phyloP scores from a whole-genome alignment of 768 basidiomycete genomes.

The Russula griseocarnosa region DNA sequence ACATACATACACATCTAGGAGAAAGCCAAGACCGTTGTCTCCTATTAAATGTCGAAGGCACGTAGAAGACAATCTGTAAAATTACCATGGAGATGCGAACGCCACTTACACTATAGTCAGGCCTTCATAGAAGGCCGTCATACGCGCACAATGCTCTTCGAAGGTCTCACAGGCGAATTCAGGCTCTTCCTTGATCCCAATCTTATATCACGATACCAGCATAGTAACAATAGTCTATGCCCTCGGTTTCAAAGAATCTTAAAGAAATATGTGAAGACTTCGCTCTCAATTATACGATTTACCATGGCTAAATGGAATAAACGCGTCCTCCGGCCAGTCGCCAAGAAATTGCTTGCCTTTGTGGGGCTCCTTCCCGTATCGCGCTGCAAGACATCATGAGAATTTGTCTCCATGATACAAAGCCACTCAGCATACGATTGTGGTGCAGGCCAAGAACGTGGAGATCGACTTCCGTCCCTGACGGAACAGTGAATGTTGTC shows the following conservation, averaged over 20 bases:
- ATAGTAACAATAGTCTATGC: constrained; percentile 45
- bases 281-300: not conserved
- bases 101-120: constrained; percentile 20
- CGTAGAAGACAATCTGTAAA: not conserved
- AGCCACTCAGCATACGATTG: constrained; percentile 40
- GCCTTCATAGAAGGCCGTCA: not conserved
- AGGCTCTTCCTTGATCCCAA: constrained; percentile 48
- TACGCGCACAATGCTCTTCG: constrained; percentile 38
- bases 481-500: constrained; percentile 41
- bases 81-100: not conserved
- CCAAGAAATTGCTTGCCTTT: constrained; percentile 35
- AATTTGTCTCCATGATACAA: not conserved
- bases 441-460: constrained; percentile 45
- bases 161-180: constrained; percentile 45
- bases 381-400: constrained; percentile 40
- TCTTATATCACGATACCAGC: constrained; percentile 44
- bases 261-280: not conserved
- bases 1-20: not conserved
- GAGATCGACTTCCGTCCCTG: constrained; percentile 39
- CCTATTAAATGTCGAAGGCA: constrained; percentile 4
- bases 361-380: constrained; percentile 53
- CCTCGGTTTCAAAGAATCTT: constrained; percentile 50
- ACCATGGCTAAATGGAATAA: constrained; percentile 35
- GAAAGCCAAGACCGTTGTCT: not conserved
- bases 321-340: constrained; percentile 36